phyloP scores from a whole-genome alignment of 2,329 filamentous ascomycete species.

The Fusarium papillatum region DNA sequence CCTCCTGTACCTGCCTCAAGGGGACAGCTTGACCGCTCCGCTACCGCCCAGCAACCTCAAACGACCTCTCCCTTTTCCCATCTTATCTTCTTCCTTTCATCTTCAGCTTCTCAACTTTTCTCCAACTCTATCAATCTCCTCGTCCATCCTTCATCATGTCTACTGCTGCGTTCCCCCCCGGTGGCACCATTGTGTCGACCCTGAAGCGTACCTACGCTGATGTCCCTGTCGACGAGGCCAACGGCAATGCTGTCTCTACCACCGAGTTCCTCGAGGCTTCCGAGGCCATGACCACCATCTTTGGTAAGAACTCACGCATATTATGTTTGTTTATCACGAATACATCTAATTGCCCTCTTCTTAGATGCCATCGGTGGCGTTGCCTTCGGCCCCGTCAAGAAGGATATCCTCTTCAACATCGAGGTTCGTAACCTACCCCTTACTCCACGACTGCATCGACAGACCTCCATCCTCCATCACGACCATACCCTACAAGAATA shows the following conservation, averaged over 20 bases:
- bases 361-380: conserved; percentile 75
- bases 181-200: conserved; percentile 87
- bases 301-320: conserved; percentile 68
- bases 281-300: conserved; percentile 88
- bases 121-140: conserved; percentile 11
- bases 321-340: not conserved
- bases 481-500: not conserved
- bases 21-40: conserved; percentile 45
- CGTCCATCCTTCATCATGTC: conserved; percentile 61
- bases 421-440: conserved; percentile 69
- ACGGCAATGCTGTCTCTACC: conserved; percentile 85
- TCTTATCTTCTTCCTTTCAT: conserved; percentile 8
- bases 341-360: conserved; percentile 21
- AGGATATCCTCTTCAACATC: conserved; percentile 91
- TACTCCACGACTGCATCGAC: conserved; percentile 2
- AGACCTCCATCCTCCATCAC: not conserved
- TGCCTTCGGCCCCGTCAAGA: conserved; percentile 93
- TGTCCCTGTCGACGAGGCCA: conserved; percentile 81
- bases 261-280: conserved; percentile 92
- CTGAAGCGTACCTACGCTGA: conserved; percentile 87
- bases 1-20: conserved; percentile 37
- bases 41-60: conserved; percentile 19
- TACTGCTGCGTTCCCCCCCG: conserved; percentile 66
- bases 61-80: conserved; percentile 34
- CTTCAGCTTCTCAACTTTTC: conserved; percentile 15